Evolutionary conservation across 768 basidiomycete species (phyloP), one percentile per base, ranked within the genome.

Genomic region (Mycena maculata): DNA sequence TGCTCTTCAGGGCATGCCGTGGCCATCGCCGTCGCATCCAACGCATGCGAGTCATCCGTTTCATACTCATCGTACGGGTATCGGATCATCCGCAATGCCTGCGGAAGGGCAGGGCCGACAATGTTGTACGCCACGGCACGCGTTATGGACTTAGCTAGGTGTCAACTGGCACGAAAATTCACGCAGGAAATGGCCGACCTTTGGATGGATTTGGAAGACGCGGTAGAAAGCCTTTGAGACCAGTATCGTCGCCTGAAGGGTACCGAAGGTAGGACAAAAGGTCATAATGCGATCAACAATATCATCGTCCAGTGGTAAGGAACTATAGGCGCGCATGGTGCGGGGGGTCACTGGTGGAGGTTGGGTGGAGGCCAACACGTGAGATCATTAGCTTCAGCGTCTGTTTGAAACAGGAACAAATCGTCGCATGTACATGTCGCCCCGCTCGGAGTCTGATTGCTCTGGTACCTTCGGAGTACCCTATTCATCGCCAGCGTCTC

Each of bases 91-190:
- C 68, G 62, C 39, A 78, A 50, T 2, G 75, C 75, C n/a, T 74
- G 69, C 45, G 77, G 74, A 39, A 76, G 61, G 5, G 71, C 71
- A n/a, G 74, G 69, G 4, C 77, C 76, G 10, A 73, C 69, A 10
- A 73, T 49, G 42, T 76, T 76, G 48, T 70, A 75, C 6, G 75
- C 72, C n/a, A 78, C 73, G 6, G 69, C 70, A 10, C 72, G 41
- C 8, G 20, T n/a, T 5, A 42, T 42, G 41, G 41, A 42, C 41
- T 42, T 36, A 16, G 18, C 41, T n/a, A n/a, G 41, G 18, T n/a
- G 41, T 42, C 20, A 42, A 16, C 5, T n/a, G 9, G 6, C 20
- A n/a, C 7, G 9, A 18, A 42, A 42, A 16, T n/a, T 9, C 16
- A 38, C 36, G 36, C 41, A 16, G 18, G 20, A 42, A 18, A 42